Evolutionary conservation across 208 protist species (phyloP).

Genomic region (Angomonas ambiguus): DNA sequence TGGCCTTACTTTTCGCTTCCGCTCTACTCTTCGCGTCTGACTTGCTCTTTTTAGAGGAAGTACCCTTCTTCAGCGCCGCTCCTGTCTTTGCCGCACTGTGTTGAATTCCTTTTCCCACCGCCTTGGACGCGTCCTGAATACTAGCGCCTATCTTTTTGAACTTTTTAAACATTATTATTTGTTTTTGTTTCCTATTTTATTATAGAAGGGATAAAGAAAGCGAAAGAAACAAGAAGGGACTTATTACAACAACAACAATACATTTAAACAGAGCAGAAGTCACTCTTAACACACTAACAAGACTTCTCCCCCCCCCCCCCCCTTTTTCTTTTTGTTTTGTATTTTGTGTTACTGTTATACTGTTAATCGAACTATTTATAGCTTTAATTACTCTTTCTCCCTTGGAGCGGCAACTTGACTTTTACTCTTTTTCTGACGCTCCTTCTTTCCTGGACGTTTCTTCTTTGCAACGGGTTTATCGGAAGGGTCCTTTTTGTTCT

Average conservation of each 20-base stretch:
- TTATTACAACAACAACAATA: not conserved
- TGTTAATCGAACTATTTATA: not conserved
- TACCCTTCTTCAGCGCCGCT: not conserved
- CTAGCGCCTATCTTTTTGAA: constrained; percentile 23
- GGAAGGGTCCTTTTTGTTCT: not conserved
- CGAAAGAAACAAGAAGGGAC: not conserved
- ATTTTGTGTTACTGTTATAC: not conserved
- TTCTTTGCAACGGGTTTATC: constrained; percentile 9
- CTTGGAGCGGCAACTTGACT: not conserved
- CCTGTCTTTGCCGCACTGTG: not conserved
- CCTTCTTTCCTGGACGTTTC: constrained; percentile 45
- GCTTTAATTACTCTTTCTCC: not conserved
- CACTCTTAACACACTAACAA: not conserved
- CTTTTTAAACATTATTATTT: constrained; percentile 11
- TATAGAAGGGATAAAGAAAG: too few relatives aligned
- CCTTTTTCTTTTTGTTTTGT: too few relatives aligned
- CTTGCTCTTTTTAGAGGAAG: not conserved
- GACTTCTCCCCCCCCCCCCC: too few relatives aligned
- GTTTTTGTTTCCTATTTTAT: not conserved
- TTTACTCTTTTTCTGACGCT: constrained; percentile 15
- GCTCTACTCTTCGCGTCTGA: not conserved
- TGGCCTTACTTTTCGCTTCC: not conserved
- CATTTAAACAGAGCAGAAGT: not conserved
- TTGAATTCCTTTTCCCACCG: not conserved
- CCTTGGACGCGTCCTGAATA: constrained; percentile 14